phyloP scores from a whole-genome alignment of 148 eudicot genomes.

The Oxyria digyna region DNA sequence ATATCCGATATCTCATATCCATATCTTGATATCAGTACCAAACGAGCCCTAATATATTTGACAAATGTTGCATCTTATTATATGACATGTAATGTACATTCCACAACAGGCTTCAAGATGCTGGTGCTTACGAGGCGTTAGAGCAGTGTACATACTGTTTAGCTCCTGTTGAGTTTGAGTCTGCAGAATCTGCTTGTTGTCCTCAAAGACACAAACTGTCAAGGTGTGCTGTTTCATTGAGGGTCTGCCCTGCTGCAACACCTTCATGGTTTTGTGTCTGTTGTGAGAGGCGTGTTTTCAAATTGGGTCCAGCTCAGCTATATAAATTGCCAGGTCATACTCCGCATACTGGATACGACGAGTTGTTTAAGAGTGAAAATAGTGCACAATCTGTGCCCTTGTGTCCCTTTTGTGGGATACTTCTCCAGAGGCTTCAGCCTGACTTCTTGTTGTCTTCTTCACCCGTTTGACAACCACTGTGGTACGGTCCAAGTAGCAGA shows the following conservation, averaged over 20 bases:
- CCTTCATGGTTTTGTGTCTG: constrained; percentile 69
- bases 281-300: constrained; percentile 51
- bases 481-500: too few species aligned
- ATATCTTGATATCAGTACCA: too few species aligned
- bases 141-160: constrained; percentile 64
- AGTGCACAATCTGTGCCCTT: constrained; percentile 31
- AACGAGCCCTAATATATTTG: too few species aligned
- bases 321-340: constrained; percentile 38
- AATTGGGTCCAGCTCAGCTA: constrained; percentile 41
- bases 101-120: constrained; percentile 20
- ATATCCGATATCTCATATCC: too few species aligned
- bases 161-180: constrained; percentile 52
- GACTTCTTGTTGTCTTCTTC: constrained; percentile 54
- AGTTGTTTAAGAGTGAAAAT: constrained; percentile 10
- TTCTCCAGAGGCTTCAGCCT: constrained; percentile 64
- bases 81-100: too few species aligned
- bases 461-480: constrained; percentile 44
- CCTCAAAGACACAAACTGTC: constrained; percentile 41
- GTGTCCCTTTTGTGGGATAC: constrained; percentile 88
- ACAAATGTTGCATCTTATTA: too few species aligned
- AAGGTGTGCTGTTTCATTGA: constrained; percentile 66
- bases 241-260: constrained; percentile 57
- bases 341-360: constrained; percentile 16
- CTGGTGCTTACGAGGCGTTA: constrained; percentile 21
- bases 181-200: constrained; percentile 54